Evolutionary conservation across 129 eudicot species (phyloP).

Genomic region (Artemisia annua): DNA sequence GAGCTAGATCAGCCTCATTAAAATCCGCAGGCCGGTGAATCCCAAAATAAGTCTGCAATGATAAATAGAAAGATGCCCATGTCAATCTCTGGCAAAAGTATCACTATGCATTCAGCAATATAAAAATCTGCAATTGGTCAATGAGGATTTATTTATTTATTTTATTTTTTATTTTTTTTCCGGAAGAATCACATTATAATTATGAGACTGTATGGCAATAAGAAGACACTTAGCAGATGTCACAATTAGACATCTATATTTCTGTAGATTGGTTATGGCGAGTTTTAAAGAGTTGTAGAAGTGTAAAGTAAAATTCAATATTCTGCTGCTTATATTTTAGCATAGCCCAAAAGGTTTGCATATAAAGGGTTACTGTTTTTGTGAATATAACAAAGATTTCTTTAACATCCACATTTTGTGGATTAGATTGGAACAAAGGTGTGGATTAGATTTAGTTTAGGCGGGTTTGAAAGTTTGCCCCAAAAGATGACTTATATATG

Average conservation of each 20-base stretch:
- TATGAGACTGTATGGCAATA: background rate
- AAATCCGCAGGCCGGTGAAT: slow-evolving; percentile 82
- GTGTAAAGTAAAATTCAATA: too few species aligned
- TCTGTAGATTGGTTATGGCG: background rate
- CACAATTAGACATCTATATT: slow-evolving; percentile 7
- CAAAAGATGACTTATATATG: too few species aligned
- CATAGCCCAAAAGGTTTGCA: background rate
- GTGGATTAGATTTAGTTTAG: too few species aligned
- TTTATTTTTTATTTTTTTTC: too few species aligned
- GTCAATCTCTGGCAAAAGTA: slow-evolving; percentile 18
- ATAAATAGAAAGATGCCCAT: slow-evolving; percentile 11
- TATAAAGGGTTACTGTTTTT: background rate
- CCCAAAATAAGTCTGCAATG: slow-evolving; percentile 79
- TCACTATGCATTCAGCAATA: slow-evolving; percentile 9
- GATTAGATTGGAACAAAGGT: too few species aligned
- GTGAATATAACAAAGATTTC: too few species aligned
- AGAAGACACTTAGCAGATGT: background rate
- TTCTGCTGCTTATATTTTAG: too few species aligned
- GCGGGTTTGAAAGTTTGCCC: too few species aligned
- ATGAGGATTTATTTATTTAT: too few species aligned
- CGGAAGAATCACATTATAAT: background rate
- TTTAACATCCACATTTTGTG: too few species aligned
- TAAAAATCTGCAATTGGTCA: background rate
- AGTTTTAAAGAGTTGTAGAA: background rate
- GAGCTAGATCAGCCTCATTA: slow-evolving; percentile 81